These are phyloP conservation scores for Candida arabinofermentans DNA, from an alignment of 805 yeast genomes.

Conservation along the genomic window DNA sequence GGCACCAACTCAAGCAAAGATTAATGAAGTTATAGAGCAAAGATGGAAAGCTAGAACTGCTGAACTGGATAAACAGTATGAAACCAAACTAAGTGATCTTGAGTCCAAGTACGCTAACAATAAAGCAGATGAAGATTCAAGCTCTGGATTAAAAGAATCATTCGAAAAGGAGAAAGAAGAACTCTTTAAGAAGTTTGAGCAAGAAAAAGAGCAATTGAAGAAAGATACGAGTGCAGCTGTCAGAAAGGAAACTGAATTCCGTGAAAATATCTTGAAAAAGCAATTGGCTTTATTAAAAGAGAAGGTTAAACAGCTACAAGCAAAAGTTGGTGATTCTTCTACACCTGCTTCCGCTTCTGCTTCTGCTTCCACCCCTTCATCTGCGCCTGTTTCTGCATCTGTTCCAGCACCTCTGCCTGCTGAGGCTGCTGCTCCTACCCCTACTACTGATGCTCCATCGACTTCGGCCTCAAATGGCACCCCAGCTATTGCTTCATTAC, in stretches of 20 bases:
- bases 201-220: slow-evolving; percentile 35
- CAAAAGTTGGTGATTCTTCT: background rate
- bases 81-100: slow-evolving; percentile 20
- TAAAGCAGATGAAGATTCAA: background rate
- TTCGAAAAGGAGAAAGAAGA: slow-evolving; percentile 16
- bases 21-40: slow-evolving; percentile 33
- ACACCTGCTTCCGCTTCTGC: background rate
- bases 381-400: background rate
- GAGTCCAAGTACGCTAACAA: slow-evolving; percentile 8
- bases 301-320: slow-evolving; percentile 26
- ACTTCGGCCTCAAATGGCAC: slow-evolving; percentile 1
- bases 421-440: too few species aligned
- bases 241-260: slow-evolving; percentile 56
- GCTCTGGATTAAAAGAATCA: slow-evolving; percentile 3
- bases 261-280: slow-evolving; percentile 49
- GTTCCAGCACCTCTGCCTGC: too few species aligned
- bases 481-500: background rate
- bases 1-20: slow-evolving; percentile 35
- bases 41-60: slow-evolving; percentile 31
- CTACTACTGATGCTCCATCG: too few species aligned
- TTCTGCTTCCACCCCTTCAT: background rate
- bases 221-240: slow-evolving; percentile 45
- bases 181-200: slow-evolving; percentile 19
- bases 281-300: slow-evolving; percentile 50
- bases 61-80: slow-evolving; percentile 31